A percentile compares a stretch with the other conserved stretches of the same genome.
Evolutionary conservation across 768 basidiomycete species (phyloP).

Genomic region (Lenzites betulinus): DNA sequence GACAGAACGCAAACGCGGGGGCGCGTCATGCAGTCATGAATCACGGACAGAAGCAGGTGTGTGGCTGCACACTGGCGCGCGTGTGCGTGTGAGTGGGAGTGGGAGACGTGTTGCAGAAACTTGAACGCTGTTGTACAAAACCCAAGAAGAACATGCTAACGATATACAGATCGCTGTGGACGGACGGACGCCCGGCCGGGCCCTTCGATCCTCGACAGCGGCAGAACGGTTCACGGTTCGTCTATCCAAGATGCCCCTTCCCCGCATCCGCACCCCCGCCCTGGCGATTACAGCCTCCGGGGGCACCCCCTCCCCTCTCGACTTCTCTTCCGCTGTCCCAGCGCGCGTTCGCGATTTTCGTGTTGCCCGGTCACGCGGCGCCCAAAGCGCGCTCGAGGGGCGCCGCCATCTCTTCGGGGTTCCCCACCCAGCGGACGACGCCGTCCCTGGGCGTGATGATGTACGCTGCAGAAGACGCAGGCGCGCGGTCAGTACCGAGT

Average conservation of each 20-base stretch:
- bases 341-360: background rate
- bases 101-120: no score
- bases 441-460: slow-evolving; percentile 32
- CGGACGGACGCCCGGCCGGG: no score
- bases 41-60: no score
- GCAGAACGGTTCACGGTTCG: background rate
- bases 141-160: background rate
- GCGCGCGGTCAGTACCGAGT: background rate
- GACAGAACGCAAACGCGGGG: no score
- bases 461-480: slow-evolving; percentile 22
- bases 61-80: no score
- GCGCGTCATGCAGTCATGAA: background rate
- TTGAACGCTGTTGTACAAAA: no score
- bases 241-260: background rate
- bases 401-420: slow-evolving; percentile 31
- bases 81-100: no score
- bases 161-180: no score
- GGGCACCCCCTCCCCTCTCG: background rate
- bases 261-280: no score
- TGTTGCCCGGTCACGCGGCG: slow-evolving; percentile 8
- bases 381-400: slow-evolving; percentile 26
- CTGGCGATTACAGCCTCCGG: background rate
- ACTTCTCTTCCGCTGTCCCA: background rate
- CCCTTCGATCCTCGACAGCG: no score
- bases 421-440: slow-evolving; percentile 32